Percentiles rank a stretch among this genome's conserved stretches.
Evolutionary conservation across 2,329 filamentous ascomycete genomes (phyloP).

Genomic region (Mariannaea elegans): DNA sequence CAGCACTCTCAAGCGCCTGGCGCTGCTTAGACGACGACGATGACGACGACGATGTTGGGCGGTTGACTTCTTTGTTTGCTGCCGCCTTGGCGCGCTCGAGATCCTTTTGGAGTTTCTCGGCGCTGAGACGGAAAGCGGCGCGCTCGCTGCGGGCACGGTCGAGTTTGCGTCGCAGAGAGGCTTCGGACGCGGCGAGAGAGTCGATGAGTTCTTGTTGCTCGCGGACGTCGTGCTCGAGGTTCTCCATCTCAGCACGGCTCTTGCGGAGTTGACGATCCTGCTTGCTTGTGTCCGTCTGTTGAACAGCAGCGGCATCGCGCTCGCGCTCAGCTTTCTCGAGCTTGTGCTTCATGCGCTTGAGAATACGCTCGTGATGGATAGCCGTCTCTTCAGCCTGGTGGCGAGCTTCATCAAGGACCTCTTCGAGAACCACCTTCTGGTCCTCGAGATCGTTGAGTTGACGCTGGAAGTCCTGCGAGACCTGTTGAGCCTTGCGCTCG

Average conservation of each 20-base stretch:
- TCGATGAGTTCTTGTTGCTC: slow-evolving; percentile 74
- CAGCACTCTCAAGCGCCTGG: slow-evolving; percentile 49
- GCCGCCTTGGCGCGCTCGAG: slow-evolving; percentile 55
- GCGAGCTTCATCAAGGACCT: slow-evolving; percentile 65
- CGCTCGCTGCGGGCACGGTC: slow-evolving; percentile 75
- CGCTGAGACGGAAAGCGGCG: slow-evolving; percentile 61
- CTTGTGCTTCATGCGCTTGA: slow-evolving; percentile 57
- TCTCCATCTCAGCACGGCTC: slow-evolving; percentile 70
- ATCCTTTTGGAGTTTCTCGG: slow-evolving; percentile 64
- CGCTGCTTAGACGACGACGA: slow-evolving; percentile 25
- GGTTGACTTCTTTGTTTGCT: slow-evolving; percentile 39
- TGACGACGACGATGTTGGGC: slow-evolving; percentile 23
- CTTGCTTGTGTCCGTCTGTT: slow-evolving; percentile 54
- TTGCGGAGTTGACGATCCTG: slow-evolving; percentile 69
- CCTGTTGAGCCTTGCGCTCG: slow-evolving; percentile 55
- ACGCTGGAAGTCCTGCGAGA: slow-evolving; percentile 58
- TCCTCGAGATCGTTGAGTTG: slow-evolving; percentile 68
- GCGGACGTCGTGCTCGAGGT: slow-evolving; percentile 76
- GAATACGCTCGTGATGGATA: slow-evolving; percentile 52
- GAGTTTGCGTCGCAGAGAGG: slow-evolving; percentile 71
- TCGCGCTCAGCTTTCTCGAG: slow-evolving; percentile 62
- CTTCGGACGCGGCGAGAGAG: slow-evolving; percentile 63
- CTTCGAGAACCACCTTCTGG: slow-evolving; percentile 65
- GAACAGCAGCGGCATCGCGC: slow-evolving; percentile 47
- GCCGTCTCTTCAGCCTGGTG: slow-evolving; percentile 59